These are phyloP conservation scores for Spathaspora sp. DNA, from an alignment of 1,139 yeast species.

Conservation along the genomic window DNA sequence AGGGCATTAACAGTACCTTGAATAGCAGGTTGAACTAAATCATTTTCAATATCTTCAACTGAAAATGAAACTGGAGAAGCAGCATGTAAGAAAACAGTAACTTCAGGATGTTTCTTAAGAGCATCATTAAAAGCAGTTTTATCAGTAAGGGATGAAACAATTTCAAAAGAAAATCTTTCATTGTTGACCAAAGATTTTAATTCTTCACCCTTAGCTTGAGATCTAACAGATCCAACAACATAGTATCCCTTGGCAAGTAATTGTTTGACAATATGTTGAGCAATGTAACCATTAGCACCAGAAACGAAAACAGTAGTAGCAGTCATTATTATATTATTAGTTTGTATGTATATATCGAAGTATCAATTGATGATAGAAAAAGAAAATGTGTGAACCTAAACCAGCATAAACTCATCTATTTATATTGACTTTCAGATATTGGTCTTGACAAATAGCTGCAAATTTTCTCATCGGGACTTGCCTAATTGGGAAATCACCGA, in stretches of 20 bases:
- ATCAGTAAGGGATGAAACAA: conserved; percentile 25
- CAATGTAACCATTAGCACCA: conserved; percentile 61
- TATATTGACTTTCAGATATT: background rate
- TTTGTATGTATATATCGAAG: background rate
- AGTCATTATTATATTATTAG: background rate
- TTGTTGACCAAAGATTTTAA: conserved; percentile 12
- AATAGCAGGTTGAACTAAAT: conserved; percentile 31
- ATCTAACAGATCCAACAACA: conserved; percentile 31
- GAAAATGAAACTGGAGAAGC: conserved; percentile 32
- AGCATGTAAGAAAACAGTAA: conserved; percentile 28
- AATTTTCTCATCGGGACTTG: background rate
- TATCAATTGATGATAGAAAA: background rate
- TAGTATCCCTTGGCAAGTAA: conserved; percentile 23
- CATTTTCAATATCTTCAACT: conserved; percentile 24
- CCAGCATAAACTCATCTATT: background rate
- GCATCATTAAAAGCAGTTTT: conserved; percentile 32
- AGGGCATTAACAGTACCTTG: conserved; percentile 31
- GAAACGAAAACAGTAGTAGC: conserved; percentile 39
- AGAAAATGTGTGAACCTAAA: background rate
- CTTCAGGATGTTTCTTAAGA: conserved; percentile 27
- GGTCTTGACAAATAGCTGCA: background rate
- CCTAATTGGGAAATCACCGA: background rate
- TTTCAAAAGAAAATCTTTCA: conserved; percentile 23
- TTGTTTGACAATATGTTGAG: conserved; percentile 34
- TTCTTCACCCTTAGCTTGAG: conserved; percentile 25